phyloP scores from a whole-genome alignment of 225 moss, liverwort and hornwort genomes.

The Marchantia paleacea region DNA sequence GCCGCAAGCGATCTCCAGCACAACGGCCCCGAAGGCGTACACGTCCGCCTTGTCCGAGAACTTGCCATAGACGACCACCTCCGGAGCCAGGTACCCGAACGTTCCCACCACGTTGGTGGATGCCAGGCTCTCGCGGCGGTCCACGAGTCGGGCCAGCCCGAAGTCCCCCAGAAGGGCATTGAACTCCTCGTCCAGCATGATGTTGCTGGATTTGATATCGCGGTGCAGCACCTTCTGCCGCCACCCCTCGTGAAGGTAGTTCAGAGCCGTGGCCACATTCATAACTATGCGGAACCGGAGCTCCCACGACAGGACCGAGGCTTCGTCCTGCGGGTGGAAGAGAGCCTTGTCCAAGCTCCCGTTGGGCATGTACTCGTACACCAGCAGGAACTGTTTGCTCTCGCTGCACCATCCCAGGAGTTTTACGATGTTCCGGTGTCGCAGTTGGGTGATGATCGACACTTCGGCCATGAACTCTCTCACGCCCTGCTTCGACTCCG shows the following conservation, averaged over 20 bases:
- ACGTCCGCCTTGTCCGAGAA: conserved; percentile 23
- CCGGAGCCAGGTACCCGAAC: conserved; percentile 24
- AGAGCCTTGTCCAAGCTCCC: conserved; percentile 31
- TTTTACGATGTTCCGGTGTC: conserved; percentile 31
- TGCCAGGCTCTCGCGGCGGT: conserved; percentile 9
- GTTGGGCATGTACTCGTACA: conserved; percentile 25
- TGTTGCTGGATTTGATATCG: conserved; percentile 54
- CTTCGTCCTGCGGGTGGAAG: neutral
- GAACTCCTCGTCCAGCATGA: conserved; percentile 25
- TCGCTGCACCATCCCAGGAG: conserved; percentile 35
- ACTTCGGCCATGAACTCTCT: conserved; percentile 30
- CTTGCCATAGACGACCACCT: conserved; percentile 13
- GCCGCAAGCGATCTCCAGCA: conserved; percentile 26
- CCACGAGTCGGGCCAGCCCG: conserved; percentile 30
- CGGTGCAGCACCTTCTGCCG: conserved; percentile 50
- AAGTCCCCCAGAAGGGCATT: conserved; percentile 28
- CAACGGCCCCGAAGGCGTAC: conserved; percentile 27
- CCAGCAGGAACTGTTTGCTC: conserved; percentile 10
- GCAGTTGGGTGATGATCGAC: conserved; percentile 22
- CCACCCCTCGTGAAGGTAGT: conserved; percentile 47
- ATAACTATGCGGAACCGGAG: conserved; percentile 14
- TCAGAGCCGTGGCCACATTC: conserved; percentile 23
- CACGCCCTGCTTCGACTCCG: conserved; percentile 42
- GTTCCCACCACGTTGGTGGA: conserved; percentile 27
- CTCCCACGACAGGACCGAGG: conserved; percentile 4